A percentile compares a stretch with the other conserved stretches of the same genome.
These are phyloP conservation scores for Dioszegia hungarica DNA, from an alignment of 768 basidiomycete genomes.

Conservation along the genomic window DNA sequence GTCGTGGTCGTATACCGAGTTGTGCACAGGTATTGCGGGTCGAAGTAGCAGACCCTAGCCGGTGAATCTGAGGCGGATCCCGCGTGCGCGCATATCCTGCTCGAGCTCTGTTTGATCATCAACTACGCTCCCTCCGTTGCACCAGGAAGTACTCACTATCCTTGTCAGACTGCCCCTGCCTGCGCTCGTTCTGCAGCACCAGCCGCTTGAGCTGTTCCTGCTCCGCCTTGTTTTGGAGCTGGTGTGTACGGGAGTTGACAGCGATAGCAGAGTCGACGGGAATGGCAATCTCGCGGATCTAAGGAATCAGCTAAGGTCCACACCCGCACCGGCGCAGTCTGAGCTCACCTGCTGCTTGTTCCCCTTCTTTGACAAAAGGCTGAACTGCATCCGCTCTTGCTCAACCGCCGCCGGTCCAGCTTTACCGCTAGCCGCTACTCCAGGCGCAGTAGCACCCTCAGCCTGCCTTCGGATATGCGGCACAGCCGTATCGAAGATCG, in stretches of 20 bases:
- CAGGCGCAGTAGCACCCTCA: slow-evolving; percentile 49
- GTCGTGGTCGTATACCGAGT: too few species aligned
- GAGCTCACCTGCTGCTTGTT: slow-evolving; percentile 85
- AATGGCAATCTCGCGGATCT: slow-evolving; percentile 58
- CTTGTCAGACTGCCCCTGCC: slow-evolving; percentile 44
- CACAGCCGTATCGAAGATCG: slow-evolving; percentile 83
- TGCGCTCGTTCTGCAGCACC: slow-evolving; percentile 52
- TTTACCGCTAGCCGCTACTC: background rate
- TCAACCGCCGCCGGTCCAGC: background rate
- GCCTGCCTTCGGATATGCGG: slow-evolving; percentile 56
- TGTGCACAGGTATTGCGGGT: too few species aligned
- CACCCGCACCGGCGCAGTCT: too few species aligned
- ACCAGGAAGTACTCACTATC: slow-evolving; percentile 19
- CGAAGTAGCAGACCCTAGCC: too few species aligned
- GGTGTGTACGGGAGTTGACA: slow-evolving; percentile 82
- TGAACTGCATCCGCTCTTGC: slow-evolving; percentile 76
- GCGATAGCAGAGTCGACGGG: slow-evolving; percentile 84
- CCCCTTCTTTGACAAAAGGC: slow-evolving; percentile 83
- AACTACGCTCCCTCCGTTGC: background rate
- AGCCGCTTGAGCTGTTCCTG: slow-evolving; percentile 96
- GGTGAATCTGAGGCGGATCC: too few species aligned
- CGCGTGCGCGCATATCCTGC: slow-evolving; percentile 31
- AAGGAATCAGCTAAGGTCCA: background rate
- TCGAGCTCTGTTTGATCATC: slow-evolving; percentile 18
- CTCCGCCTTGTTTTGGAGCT: slow-evolving; percentile 89